A percentile compares a stretch with the other conserved stretches of the same genome.
These are phyloP conservation scores for Calocera viscosa DNA, from an alignment of 768 basidiomycete genomes.

Conservation along the genomic window DNA sequence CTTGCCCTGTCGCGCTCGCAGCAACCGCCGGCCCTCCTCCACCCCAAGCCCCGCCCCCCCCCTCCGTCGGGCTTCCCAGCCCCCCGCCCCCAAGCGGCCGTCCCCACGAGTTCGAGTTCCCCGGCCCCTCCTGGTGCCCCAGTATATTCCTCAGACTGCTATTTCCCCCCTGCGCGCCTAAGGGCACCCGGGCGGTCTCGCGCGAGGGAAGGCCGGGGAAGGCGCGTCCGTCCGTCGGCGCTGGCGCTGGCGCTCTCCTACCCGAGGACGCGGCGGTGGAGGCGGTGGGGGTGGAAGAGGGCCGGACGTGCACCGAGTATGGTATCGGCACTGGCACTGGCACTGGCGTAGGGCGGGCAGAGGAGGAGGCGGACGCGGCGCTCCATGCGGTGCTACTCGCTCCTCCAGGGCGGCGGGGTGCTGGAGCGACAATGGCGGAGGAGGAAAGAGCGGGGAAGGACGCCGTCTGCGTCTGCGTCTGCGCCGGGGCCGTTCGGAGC, in stretches of 20 bases:
- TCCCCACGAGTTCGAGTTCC: slow-evolving; percentile 9
- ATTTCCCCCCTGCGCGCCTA: slow-evolving; percentile 41
- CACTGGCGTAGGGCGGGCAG: slow-evolving; percentile 17
- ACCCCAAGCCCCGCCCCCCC: slow-evolving; percentile 9
- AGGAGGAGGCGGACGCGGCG: slow-evolving; percentile 18
- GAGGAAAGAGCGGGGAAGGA: slow-evolving; percentile 27
- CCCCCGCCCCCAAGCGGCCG: slow-evolving; percentile 12
- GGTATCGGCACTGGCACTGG: slow-evolving; percentile 27
- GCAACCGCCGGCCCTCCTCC: slow-evolving; percentile 3
- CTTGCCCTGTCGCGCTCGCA: slow-evolving; percentile 9
- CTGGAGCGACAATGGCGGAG: slow-evolving; percentile 20
- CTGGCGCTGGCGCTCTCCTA: slow-evolving; percentile 26
- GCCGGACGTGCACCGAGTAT: slow-evolving; percentile 23
- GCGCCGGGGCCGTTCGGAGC: background rate
- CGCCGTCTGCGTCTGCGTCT: background rate
- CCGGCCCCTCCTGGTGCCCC: slow-evolving; percentile 31
- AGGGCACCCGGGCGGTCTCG: slow-evolving; percentile 15
- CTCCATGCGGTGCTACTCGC: background rate
- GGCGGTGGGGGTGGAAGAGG: slow-evolving; percentile 36
- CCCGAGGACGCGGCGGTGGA: slow-evolving; percentile 35
- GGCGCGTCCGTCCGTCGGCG: slow-evolving; percentile 20
- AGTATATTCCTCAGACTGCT: slow-evolving; percentile 55
- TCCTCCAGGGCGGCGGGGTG: background rate
- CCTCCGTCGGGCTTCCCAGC: slow-evolving; percentile 13
- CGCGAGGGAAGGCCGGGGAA: slow-evolving; percentile 62